phyloP scores from a whole-genome alignment of 1,284 basidiomycete genomes.

The Cryptococcus sp. region DNA sequence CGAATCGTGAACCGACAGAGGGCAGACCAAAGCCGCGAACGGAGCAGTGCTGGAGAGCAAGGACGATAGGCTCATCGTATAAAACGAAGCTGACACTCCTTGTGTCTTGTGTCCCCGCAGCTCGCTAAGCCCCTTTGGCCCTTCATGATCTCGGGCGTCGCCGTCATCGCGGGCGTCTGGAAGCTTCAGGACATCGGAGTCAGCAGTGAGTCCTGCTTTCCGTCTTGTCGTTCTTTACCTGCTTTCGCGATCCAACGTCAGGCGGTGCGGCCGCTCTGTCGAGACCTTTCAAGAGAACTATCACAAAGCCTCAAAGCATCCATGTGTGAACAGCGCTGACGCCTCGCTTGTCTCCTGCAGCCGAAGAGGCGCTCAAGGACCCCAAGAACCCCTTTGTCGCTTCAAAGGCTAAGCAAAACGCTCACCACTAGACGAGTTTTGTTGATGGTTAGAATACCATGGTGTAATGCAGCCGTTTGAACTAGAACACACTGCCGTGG shows the following conservation, averaged over 20 bases:
- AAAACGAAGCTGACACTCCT: not conserved
- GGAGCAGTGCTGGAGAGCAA: too few species aligned
- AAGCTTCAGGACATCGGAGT: slow-evolving; percentile 1
- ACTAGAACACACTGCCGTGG: too few species aligned
- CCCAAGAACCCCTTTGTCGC: slow-evolving; percentile 31
- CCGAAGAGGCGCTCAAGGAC: slow-evolving; percentile 32
- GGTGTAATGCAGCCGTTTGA: not conserved
- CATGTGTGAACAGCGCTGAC: not conserved
- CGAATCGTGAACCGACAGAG: too few species aligned
- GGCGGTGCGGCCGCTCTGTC: not conserved
- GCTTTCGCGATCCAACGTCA: not conserved
- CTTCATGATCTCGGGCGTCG: slow-evolving; percentile 50
- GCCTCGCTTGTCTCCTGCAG: slow-evolving; percentile 3
- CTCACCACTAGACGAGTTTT: slow-evolving; percentile 2
- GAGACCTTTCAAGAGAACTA: not conserved
- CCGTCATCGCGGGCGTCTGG: slow-evolving; percentile 54
- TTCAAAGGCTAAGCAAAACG: slow-evolving; percentile 9
- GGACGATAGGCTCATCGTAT: too few species aligned
- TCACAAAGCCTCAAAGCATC: too few species aligned
- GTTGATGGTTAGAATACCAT: not conserved
- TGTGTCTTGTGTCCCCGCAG: not conserved
- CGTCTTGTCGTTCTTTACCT: not conserved
- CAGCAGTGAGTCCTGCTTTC: not conserved
- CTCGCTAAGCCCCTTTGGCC: slow-evolving; percentile 6
- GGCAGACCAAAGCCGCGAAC: too few species aligned